These are phyloP conservation scores for Lophiotrema nucula DNA, from an alignment of 495 filamentous ascomycete genomes.

Conservation along the genomic window DNA sequence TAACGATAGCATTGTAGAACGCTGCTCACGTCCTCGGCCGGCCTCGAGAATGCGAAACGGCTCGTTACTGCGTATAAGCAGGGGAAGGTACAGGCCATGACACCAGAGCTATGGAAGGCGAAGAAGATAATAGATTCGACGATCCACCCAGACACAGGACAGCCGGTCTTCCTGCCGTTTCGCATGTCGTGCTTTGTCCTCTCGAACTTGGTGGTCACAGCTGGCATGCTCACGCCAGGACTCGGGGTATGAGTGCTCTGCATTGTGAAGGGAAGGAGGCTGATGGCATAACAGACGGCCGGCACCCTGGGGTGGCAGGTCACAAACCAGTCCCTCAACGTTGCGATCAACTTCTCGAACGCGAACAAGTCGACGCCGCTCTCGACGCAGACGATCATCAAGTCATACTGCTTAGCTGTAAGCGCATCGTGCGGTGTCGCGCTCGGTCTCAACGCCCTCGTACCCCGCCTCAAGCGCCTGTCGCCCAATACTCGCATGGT, in stretches of 20 bases:
- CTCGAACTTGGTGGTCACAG: slow-evolving; percentile 93
- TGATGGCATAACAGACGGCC: slow-evolving; percentile 56
- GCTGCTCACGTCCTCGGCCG: slow-evolving; percentile 68
- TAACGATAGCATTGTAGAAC: slow-evolving; percentile 56
- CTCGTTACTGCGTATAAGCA: slow-evolving; percentile 79
- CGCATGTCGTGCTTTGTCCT: slow-evolving; percentile 96
- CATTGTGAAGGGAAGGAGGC: neutral
- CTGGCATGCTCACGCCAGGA: slow-evolving; percentile 92
- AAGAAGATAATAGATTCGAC: slow-evolving; percentile 98
- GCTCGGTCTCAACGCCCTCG: slow-evolving; percentile 83
- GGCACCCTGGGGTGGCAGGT: slow-evolving; percentile 95
- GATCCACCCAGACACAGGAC: slow-evolving; percentile 90
- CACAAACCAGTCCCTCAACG: slow-evolving; percentile 94
- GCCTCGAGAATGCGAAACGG: slow-evolving; percentile 78
- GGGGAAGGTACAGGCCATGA: slow-evolving; percentile 73
- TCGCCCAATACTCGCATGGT: slow-evolving; percentile 70
- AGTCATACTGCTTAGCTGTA: slow-evolving; percentile 91
- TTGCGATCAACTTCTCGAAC: slow-evolving; percentile 95
- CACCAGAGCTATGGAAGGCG: slow-evolving; percentile 84
- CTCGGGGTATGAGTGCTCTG: slow-evolving; percentile 53
- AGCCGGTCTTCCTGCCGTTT: slow-evolving; percentile 89
- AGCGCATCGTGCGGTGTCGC: slow-evolving; percentile 90
- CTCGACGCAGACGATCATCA: slow-evolving; percentile 70
- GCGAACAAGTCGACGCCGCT: slow-evolving; percentile 94
- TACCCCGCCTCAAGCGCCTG: slow-evolving; percentile 76